Conservation (phyloP, 768 basidiomycete genomes). For the Tricholoma saponaceum region DNA sequence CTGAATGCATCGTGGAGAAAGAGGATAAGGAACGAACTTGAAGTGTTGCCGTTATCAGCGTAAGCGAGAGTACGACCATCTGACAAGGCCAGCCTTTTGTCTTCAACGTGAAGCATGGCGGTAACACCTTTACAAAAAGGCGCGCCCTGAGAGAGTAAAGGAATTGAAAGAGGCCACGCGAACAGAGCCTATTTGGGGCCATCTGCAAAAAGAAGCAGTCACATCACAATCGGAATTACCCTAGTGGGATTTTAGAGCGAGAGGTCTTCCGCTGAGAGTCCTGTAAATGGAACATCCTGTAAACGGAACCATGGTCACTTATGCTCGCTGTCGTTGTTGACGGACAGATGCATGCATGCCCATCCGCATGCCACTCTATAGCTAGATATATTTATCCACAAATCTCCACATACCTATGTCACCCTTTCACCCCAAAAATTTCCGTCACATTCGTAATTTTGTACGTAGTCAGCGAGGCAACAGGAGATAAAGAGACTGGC, state of each 20-base stretch:
- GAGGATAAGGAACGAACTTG: slow-evolving; percentile 45
- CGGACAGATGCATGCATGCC: no score
- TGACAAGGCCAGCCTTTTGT: slow-evolving; percentile 33
- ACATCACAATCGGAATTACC: slow-evolving; percentile 6
- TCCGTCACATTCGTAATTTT: neutral
- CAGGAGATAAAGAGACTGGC: neutral
- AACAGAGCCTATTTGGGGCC: neutral
- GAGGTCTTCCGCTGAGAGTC: slow-evolving; percentile 6
- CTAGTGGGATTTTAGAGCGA: neutral
- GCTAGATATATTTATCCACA: slow-evolving; percentile 16
- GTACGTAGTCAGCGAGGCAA: neutral
- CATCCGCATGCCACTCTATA: slow-evolving; percentile 32
- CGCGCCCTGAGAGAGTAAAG: neutral
- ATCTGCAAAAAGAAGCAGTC: slow-evolving; percentile 6
- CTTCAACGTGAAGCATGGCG: slow-evolving; percentile 27
- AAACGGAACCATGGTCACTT: no score
- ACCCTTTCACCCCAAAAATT: no score
- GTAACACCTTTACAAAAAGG: neutral
- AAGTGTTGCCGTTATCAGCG: slow-evolving; percentile 45
- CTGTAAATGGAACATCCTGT: slow-evolving; percentile 10
- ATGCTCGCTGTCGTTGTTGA: slow-evolving; percentile 1
- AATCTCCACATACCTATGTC: neutral
- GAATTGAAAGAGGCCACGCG: slow-evolving; percentile 1
- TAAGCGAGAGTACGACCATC: slow-evolving; percentile 52
- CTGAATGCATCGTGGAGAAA: slow-evolving; percentile 55